A percentile compares a stretch with the other conserved stretches of the same genome.
These are phyloP conservation scores for Paraconiothyrium brasiliense DNA, from an alignment of 2,329 filamentous ascomycete genomes.

Conservation along the genomic window DNA sequence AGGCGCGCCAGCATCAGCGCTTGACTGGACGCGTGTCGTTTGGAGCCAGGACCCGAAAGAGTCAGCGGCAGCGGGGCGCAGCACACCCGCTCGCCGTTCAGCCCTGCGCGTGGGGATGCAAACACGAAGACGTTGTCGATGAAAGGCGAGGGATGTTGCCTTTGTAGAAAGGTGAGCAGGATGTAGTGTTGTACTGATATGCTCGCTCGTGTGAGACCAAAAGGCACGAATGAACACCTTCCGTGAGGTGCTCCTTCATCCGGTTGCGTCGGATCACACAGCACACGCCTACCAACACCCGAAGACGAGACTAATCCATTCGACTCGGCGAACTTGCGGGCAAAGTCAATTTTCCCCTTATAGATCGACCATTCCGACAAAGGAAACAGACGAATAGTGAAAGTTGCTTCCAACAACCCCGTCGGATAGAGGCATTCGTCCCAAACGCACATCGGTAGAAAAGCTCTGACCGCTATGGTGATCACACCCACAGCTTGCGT, in stretches of 20 bases:
- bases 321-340: not conserved
- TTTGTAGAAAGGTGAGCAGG: not conserved
- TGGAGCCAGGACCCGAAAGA: slow-evolving; percentile 17
- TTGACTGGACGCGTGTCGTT: slow-evolving; percentile 24
- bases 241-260: not conserved
- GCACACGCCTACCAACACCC: not conserved
- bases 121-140: slow-evolving; percentile 22
- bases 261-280: not conserved
- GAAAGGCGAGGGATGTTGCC: not conserved
- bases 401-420: not conserved
- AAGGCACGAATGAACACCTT: not conserved
- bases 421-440: not conserved
- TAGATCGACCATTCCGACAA: not conserved
- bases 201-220: not conserved
- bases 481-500: not conserved
- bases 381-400: not conserved
- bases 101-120: slow-evolving; percentile 26
- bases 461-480: not conserved
- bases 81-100: slow-evolving; percentile 35
- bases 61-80: slow-evolving; percentile 39
- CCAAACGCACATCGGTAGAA: not conserved
- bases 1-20: slow-evolving; percentile 26
- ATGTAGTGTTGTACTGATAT: not conserved
- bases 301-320: not conserved
- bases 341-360: not conserved